phyloP scores from a whole-genome alignment of 352 stramenopile species.

The Phytopythium chamaehyphon region DNA sequence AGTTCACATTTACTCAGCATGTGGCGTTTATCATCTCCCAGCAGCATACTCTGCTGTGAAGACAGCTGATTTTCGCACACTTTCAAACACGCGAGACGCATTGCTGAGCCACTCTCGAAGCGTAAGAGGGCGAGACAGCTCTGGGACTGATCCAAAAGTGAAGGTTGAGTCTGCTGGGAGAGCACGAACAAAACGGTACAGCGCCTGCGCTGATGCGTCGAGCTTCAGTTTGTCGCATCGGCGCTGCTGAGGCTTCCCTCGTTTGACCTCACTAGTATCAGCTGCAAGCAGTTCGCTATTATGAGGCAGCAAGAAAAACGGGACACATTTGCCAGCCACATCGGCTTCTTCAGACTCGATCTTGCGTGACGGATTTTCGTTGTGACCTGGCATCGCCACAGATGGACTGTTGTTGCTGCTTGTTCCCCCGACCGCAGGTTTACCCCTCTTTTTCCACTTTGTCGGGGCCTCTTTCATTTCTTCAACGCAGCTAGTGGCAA shows the following conservation, averaged over 20 bases:
- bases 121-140: conserved; percentile 27
- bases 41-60: conserved; percentile 47
- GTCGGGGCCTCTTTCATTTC: conserved; percentile 3
- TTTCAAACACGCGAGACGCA: conserved; percentile 63
- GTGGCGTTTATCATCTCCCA: background rate
- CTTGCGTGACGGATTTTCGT: background rate
- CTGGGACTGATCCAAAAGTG: conserved; percentile 8
- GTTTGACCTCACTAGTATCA: background rate
- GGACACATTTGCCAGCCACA: background rate
- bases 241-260: background rate
- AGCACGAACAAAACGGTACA: conserved; percentile 23
- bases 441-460: conserved; percentile 6
- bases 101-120: conserved; percentile 80
- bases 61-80: conserved; percentile 53
- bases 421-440: conserved; percentile 14
- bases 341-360: background rate
- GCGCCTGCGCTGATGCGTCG: conserved; percentile 24
- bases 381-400: too few relatives aligned
- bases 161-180: conserved; percentile 27
- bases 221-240: conserved; percentile 21
- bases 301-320: conserved; percentile 7
- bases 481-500: conserved; percentile 10
- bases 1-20: too few relatives aligned
- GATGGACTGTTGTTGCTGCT: conserved; percentile 9
- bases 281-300: background rate